Conservation (phyloP, 1,139 yeast genomes). For the Kodamaea sp. region DNA sequence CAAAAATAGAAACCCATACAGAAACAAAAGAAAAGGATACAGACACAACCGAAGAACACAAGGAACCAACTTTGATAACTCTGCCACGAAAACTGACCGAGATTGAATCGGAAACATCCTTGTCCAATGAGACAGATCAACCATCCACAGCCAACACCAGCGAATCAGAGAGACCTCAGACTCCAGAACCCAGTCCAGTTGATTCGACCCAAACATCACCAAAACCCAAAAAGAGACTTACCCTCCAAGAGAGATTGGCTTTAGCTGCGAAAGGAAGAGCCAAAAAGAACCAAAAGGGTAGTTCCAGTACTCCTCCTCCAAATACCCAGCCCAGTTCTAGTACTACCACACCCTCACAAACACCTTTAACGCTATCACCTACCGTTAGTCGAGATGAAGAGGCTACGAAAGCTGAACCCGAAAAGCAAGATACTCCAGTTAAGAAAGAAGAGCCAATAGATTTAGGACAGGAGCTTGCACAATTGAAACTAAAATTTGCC, state of each 20-base stretch:
- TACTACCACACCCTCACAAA: slow-evolving; percentile 6
- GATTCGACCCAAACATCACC: slow-evolving; percentile 3
- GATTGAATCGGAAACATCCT: no score
- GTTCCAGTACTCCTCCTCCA: slow-evolving; percentile 9
- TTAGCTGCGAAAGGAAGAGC: slow-evolving; percentile 65
- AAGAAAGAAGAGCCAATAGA: slow-evolving; percentile 28
- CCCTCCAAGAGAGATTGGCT: slow-evolving; percentile 80
- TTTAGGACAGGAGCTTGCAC: slow-evolving; percentile 2
- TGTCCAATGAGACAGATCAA: background rate
- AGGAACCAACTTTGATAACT: no score
- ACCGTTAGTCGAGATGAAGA: slow-evolving; percentile 4
- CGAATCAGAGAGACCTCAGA: background rate
- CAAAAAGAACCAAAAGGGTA: slow-evolving; percentile 13
- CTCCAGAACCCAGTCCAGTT: background rate
- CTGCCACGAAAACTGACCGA: no score
- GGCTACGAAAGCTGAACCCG: slow-evolving; percentile 4
- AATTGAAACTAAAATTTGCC: slow-evolving; percentile 1
- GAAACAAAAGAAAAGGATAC: no score
- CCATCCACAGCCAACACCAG: background rate
- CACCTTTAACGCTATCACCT: slow-evolving; percentile 7
- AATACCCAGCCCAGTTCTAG: slow-evolving; percentile 9
- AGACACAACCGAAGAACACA: no score
- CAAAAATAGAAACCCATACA: no score
- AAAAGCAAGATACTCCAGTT: slow-evolving; percentile 20
- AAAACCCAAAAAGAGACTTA: slow-evolving; percentile 47